phyloP scores from a whole-genome alignment of 495 filamentous ascomycete species.

The Glutinoglossum americanum region DNA sequence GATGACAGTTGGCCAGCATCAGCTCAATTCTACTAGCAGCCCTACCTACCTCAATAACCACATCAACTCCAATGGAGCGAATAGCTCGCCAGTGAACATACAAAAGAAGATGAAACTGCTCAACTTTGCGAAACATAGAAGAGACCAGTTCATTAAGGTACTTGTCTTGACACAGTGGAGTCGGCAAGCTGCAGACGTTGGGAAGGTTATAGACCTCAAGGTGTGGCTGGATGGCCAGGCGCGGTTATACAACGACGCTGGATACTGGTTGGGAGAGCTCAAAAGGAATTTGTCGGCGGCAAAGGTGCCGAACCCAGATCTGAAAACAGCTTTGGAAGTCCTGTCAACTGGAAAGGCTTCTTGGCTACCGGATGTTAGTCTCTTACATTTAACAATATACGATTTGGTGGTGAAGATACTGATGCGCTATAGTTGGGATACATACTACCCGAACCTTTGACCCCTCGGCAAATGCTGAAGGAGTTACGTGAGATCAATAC shows the following conservation, averaged over 20 bases:
- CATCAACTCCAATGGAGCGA: slow-evolving; percentile 29
- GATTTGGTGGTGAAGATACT: slow-evolving; percentile 10
- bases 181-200: slow-evolving; percentile 50
- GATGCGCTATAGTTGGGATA: slow-evolving; percentile 38
- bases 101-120: slow-evolving; percentile 62
- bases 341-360: slow-evolving; percentile 51
- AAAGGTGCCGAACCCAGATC: slow-evolving; percentile 68
- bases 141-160: slow-evolving; percentile 69
- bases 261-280: slow-evolving; percentile 39
- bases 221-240: slow-evolving; percentile 42
- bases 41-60: slow-evolving; percentile 13
- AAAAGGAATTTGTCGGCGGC: slow-evolving; percentile 40
- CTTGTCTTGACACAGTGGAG: slow-evolving; percentile 79
- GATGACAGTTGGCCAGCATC: slow-evolving; percentile 22
- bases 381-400: not conserved
- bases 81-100: slow-evolving; percentile 41
- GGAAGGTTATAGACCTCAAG: slow-evolving; percentile 66
- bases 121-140: slow-evolving; percentile 41
- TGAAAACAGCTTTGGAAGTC: slow-evolving; percentile 71
- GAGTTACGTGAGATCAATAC: slow-evolving; percentile 64
- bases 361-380: slow-evolving; percentile 54
- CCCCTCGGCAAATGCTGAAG: slow-evolving; percentile 38
- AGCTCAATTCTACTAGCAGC: slow-evolving; percentile 14
- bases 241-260: slow-evolving; percentile 29
- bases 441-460: slow-evolving; percentile 49